A percentile compares a stretch with the other conserved stretches of the same genome.
Conservation (phyloP, 2,329 filamentous ascomycete genomes). For the Venturia carpophila region DNA sequence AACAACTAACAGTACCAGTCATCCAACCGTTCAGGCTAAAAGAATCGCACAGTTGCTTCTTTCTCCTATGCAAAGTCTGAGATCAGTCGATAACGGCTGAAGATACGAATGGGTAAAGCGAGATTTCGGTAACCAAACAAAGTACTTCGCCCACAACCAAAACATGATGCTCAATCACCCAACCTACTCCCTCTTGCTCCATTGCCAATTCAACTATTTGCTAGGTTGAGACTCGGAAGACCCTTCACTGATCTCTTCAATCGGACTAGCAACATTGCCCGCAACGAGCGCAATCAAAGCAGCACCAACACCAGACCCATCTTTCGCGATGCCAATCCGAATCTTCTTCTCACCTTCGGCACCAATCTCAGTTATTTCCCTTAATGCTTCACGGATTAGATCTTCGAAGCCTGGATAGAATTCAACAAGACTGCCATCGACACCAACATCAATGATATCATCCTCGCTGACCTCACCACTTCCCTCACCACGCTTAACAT, state of each 20-base stretch:
- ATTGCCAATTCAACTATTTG: neutral
- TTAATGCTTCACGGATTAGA: constrained; percentile 75
- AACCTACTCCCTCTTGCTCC: neutral
- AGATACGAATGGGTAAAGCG: too few relatives aligned
- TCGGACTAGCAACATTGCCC: constrained; percentile 45
- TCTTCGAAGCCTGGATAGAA: constrained; percentile 91
- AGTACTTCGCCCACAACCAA: too few relatives aligned
- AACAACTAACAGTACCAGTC: too few relatives aligned
- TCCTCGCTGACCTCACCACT: constrained; percentile 39
- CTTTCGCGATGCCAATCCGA: constrained; percentile 91
- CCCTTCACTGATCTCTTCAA: constrained; percentile 14
- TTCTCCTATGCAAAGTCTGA: too few relatives aligned
- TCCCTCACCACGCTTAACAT: constrained; percentile 19
- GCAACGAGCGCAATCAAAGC: constrained; percentile 91
- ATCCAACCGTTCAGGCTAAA: too few relatives aligned
- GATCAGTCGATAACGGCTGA: too few relatives aligned
- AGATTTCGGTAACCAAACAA: too few relatives aligned
- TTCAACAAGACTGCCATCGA: constrained; percentile 89
- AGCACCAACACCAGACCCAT: constrained; percentile 91
- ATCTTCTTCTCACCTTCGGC: constrained; percentile 73
- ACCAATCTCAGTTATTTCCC: constrained; percentile 70
- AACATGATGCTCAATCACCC: too few relatives aligned
- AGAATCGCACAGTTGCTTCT: too few relatives aligned
- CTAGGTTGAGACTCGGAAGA: neutral
- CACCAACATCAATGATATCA: constrained; percentile 79